These are phyloP conservation scores for Viola odorata DNA, from an alignment of 345 rosid genomes.

Conservation along the genomic window DNA sequence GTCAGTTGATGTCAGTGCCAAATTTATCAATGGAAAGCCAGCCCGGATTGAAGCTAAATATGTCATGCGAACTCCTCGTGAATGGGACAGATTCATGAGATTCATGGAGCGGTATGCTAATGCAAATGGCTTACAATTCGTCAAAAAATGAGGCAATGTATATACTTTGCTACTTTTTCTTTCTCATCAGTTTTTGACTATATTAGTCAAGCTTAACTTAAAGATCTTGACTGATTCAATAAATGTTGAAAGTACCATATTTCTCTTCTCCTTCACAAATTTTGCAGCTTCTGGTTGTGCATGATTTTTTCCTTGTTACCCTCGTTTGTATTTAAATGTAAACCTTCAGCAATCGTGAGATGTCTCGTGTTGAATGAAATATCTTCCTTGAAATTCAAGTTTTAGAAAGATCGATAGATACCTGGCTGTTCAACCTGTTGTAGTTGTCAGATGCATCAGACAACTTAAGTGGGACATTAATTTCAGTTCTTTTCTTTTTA, in stretches of 20 bases:
- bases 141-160: slow-evolving; percentile 58
- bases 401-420: not conserved
- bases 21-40: slow-evolving; percentile 86
- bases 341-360: not conserved
- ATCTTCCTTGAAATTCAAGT: not conserved
- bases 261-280: slow-evolving; percentile 13
- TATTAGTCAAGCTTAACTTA: slow-evolving; percentile 9
- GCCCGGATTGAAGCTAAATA: slow-evolving; percentile 79
- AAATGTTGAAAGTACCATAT: slow-evolving; percentile 6
- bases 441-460: not conserved
- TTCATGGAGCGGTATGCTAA: slow-evolving; percentile 93
- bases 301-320: no score
- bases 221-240: slow-evolving; percentile 1
- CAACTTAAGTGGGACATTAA: no score
- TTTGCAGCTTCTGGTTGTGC: slow-evolving; percentile 13
- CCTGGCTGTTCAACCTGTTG: not conserved
- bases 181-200: slow-evolving; percentile 10
- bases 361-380: slow-evolving; percentile 1
- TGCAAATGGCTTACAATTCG: slow-evolving; percentile 74
- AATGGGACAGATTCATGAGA: slow-evolving; percentile 97
- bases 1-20: slow-evolving; percentile 87
- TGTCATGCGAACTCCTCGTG: slow-evolving; percentile 69
- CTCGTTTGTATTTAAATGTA: no score
- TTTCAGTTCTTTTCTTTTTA: no score
- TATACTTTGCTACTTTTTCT: slow-evolving; percentile 15